Conservation (phyloP, 2,329 filamentous ascomycete species). For the Talaromyces albobiverticillius region DNA sequence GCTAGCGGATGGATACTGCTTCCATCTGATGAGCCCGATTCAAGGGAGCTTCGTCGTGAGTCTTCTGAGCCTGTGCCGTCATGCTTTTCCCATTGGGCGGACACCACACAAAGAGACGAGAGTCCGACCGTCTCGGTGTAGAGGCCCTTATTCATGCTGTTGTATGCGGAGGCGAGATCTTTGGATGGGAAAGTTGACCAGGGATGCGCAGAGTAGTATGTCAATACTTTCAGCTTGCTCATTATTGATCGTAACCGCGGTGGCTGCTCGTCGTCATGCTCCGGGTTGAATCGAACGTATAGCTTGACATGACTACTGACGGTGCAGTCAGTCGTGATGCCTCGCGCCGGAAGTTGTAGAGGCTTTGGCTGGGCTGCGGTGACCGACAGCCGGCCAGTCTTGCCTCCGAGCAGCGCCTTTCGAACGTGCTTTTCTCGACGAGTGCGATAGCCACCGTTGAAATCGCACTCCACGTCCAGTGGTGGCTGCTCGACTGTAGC, state of each 20-base stretch:
- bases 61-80: constrained; percentile 25
- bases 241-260: constrained; percentile 53
- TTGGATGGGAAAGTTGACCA: constrained; percentile 48
- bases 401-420: constrained; percentile 59
- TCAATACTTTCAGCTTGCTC: constrained; percentile 57
- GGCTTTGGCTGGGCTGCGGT: constrained; percentile 58
- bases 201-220: constrained; percentile 55
- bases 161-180: constrained; percentile 20
- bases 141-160: constrained; percentile 41
- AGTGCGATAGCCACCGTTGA: constrained; percentile 48
- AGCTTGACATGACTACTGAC: constrained; percentile 54
- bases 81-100: constrained; percentile 57
- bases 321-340: constrained; percentile 23
- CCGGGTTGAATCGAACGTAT: constrained; percentile 60
- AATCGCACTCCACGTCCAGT: constrained; percentile 46
- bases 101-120: constrained; percentile 55
- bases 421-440: constrained; percentile 59
- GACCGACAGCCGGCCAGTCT: constrained; percentile 57
- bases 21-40: constrained; percentile 28
- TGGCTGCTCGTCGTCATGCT: constrained; percentile 46
- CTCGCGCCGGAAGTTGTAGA: constrained; percentile 48
- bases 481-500: constrained; percentile 60
- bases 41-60: constrained; percentile 26
- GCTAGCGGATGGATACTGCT: constrained; percentile 22
- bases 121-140: constrained; percentile 54